phyloP scores from a whole-genome alignment of 257 asterid genomes.

The Leptodermis oblonga region DNA sequence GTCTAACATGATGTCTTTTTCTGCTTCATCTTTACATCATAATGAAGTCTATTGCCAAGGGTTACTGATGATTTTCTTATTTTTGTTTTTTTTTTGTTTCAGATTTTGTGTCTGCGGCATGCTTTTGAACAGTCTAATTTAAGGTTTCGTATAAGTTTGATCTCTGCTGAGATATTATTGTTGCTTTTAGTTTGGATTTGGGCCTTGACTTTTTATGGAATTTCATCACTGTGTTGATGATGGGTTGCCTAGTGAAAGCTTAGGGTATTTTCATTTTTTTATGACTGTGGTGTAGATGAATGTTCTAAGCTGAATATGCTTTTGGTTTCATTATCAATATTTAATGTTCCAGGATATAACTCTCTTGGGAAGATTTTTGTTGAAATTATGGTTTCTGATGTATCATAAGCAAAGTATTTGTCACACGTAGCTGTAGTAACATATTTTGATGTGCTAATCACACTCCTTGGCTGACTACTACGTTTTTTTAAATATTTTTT shows the following conservation, averaged over 20 bases:
- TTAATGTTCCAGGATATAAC: not conserved
- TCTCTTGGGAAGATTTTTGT: conserved; percentile 13
- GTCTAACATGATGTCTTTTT: too few species aligned
- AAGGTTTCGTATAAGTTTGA: not conserved
- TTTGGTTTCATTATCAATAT: too few species aligned
- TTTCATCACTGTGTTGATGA: not conserved
- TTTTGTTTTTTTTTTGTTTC: too few species aligned
- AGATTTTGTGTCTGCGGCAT: too few species aligned
- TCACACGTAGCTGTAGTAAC: not conserved
- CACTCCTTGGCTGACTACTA: not conserved
- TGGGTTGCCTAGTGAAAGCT: too few species aligned
- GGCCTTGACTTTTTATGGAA: not conserved
- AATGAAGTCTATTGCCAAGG: not conserved
- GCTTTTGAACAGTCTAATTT: not conserved
- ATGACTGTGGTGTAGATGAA: too few species aligned
- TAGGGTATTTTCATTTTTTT: too few species aligned
- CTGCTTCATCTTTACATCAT: too few species aligned
- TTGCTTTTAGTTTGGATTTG: not conserved
- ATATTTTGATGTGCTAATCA: not conserved
- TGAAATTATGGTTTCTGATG: conserved; percentile 2
- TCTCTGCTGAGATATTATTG: not conserved
- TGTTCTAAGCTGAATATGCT: too few species aligned
- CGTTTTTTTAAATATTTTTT: too few species aligned
- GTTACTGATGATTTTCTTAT: not conserved
- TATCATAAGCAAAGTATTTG: not conserved